Percentiles rank a stretch among this genome's conserved stretches.
phyloP scores from a whole-genome alignment of 2,329 filamentous ascomycete species.

The Paraphaeosphaeria minitans region DNA sequence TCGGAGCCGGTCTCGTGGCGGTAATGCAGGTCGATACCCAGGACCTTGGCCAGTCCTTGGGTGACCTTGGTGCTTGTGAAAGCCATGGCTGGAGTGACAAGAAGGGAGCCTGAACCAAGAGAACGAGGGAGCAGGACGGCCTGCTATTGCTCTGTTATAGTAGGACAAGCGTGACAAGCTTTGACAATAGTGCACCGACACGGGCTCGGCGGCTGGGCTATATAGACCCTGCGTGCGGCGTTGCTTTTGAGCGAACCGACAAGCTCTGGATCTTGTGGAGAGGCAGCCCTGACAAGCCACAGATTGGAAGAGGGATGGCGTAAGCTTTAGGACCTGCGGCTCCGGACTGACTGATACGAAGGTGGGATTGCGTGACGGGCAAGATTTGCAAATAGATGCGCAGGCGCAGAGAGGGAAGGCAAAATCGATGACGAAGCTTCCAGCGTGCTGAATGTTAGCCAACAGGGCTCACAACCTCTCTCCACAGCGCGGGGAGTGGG shows the following conservation, averaged over 20 bases:
- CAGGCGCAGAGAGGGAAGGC: background rate
- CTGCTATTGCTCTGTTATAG: constrained; percentile 6
- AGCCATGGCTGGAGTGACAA: constrained; percentile 28
- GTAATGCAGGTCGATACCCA: constrained; percentile 81
- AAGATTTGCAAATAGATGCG: background rate
- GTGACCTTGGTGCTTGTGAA: constrained; percentile 63
- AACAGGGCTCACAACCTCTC: background rate
- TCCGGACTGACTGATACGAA: constrained; percentile 8
- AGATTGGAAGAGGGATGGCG: constrained; percentile 6
- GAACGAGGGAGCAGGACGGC: background rate
- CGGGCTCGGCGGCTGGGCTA: constrained; percentile 34
- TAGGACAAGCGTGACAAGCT: constrained; percentile 36
- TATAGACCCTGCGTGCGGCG: constrained; percentile 25
- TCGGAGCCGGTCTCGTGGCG: constrained; percentile 64
- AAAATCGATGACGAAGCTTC: background rate
- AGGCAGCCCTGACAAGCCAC: constrained; percentile 11
- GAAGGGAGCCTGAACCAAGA: constrained; percentile 5
- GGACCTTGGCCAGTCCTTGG: constrained; percentile 74
- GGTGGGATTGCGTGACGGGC: constrained; percentile 10
- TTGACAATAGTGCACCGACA: constrained; percentile 27
- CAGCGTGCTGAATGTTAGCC: background rate
- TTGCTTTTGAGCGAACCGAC: constrained; percentile 18
- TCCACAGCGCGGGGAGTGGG: background rate
- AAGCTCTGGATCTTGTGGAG: constrained; percentile 2
- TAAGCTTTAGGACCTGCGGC: background rate